phyloP scores from a whole-genome alignment of 176 grass and related monocot genomes.

The Elaeis guineensis region DNA sequence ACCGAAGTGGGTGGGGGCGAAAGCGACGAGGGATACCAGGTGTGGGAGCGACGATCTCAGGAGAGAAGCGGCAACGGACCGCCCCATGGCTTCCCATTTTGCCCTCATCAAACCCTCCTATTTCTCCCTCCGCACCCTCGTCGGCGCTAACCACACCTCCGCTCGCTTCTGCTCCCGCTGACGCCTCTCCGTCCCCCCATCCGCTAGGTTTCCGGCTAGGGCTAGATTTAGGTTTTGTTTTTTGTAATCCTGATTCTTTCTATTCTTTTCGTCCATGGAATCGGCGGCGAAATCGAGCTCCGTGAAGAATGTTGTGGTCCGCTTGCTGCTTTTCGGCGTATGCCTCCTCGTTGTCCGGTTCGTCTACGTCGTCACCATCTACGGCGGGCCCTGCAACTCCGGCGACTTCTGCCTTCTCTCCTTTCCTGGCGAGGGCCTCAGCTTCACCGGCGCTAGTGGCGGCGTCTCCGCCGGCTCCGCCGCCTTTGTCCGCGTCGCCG shows the following conservation, averaged over 20 bases:
- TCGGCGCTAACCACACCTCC: constrained; percentile 53
- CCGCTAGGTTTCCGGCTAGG: not conserved
- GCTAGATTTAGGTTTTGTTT: not conserved
- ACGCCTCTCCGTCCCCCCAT: not conserved
- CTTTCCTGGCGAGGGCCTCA: constrained; percentile 5
- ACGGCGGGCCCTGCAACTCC: constrained; percentile 21
- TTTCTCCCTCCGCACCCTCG: constrained; percentile 16
- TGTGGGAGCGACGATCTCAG: too few relatives aligned
- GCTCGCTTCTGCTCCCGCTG: constrained; percentile 48
- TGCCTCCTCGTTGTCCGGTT: constrained; percentile 40
- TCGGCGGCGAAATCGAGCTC: constrained; percentile 27
- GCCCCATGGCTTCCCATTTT: constrained; percentile 24
- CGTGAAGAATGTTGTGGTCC: constrained; percentile 25
- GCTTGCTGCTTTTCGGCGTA: constrained; percentile 33
- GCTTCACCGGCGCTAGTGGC: constrained; percentile 5
- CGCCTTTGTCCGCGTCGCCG: constrained; percentile 17
- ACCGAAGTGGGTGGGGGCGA: too few relatives aligned
- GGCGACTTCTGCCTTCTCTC: constrained; percentile 41
- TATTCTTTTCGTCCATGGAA: constrained; percentile 24
- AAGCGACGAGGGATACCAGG: too few relatives aligned
- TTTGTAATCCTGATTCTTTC: too few relatives aligned
- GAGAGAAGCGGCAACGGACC: too few relatives aligned
- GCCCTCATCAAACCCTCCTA: constrained; percentile 12
- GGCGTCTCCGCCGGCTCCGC: not conserved
- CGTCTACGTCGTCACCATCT: constrained; percentile 31